Evolutionary conservation across 495 filamentous ascomycete species (phyloP), one percentile per base, ranked within the genome.

Genomic region (Xylaria venustula): DNA sequence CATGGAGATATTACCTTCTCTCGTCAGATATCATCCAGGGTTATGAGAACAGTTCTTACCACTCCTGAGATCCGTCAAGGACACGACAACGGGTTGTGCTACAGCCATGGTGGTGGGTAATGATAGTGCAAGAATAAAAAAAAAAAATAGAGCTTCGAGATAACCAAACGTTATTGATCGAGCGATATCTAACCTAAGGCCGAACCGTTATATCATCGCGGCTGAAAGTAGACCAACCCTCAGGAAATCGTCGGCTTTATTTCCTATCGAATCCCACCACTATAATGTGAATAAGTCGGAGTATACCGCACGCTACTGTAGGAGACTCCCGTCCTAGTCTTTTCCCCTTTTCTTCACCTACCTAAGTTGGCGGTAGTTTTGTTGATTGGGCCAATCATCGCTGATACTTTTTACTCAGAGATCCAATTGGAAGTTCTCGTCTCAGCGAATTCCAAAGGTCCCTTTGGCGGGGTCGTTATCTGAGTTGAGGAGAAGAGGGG

Each of bases 1-100:
- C 58, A 91, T 89, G 6, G 88, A 81, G 53, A 97, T 81, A 45
- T 83, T 82, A 23, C 89, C 91, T 92, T 57, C 17, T 45, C 30
- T 45, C 26, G 41, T 47, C 41, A 30, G 34, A 14, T 2, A 32
- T 15, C 14, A 40, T 5, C 7, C 14, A 6, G 0, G 26, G 11
- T 40, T 44, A 1, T 14, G 9, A 19, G 20, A 26, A 2, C 32
- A 26, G 63, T 25, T 42, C 68, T 49, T 69, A 83, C 82, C 80
- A 61, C 74, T 77, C 62, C 80, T 79, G 25, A 85, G 69, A 56
- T 84, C 81, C 20, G 79, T 56, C 19, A 85, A 65, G 46, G 77
- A 83, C 44, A 85, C 79, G 1, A 79, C 79, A 6, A 85, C 79
- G 11, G 81, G 78, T 26, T 78, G 71, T 32, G 77, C 74, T 23